Base-by-base conservation (phyloP, 768 basidiomycete species). In the Fistulinella prunicolor region DNA sequence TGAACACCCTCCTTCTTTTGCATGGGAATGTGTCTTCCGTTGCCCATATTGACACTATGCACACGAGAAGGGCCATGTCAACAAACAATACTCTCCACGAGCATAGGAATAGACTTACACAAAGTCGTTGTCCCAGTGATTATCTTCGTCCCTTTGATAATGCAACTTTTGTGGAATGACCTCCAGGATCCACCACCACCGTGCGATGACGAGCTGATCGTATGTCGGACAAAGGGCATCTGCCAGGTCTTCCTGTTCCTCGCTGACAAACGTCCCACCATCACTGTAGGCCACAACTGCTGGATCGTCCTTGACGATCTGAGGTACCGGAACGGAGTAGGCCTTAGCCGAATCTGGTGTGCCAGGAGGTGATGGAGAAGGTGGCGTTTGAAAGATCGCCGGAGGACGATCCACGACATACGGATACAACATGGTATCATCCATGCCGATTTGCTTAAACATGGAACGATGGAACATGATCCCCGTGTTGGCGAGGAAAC, bases 181-280 rank as follows among this genome's bases (percentile, higher is more conserved):
- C 62, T 89, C 86, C 24, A 89, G 65, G 19, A 81, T 53, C 86
- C 87, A 89, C 87, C 86, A 89, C 0, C 40, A 43, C 39, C 55
- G 69, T 20, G 65, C 50, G 5, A 71, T 55, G n/a, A 62, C 53
- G 24, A 89, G 73, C 67, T 85, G 76, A 63, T 89, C 86, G 47
- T 80, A 79, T 4, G 73, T 60, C 0, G 67, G 70, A 42, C 69
- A 69, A 13, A 83, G 45, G 5, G 80, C 78, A 54, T 89, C 87
- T 3, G 63, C 60, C 26, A 85, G 52, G 26, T 89, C 86, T 51
- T 86, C 83, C 13, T 78, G 74, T 56, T 85, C 85, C 58, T 87
- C 79, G 23, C 61, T 68, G 54, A 71, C 52, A 7, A 65, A 63
- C 23, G 42, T 46, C 4, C 53, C 49, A 22, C 52, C 53, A 20